These are phyloP conservation scores for Cryphonectria radicalis DNA, from an alignment of 2,329 filamentous ascomycete species.

Conservation along the genomic window DNA sequence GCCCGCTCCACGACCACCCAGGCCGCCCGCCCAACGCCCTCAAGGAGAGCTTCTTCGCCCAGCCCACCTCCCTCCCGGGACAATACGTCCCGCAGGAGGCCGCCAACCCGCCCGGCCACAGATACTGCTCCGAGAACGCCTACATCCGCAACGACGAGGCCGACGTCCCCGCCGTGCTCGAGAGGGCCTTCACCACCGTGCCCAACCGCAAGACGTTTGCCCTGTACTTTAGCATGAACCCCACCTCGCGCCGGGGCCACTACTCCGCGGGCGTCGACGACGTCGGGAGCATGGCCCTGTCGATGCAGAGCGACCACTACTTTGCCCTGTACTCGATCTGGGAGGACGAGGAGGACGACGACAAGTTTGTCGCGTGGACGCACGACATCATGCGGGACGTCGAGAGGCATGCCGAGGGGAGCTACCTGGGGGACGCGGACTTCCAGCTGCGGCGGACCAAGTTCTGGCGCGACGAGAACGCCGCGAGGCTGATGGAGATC, in stretches of 20 bases:
- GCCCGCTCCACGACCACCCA: slow-evolving; percentile 39
- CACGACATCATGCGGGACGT: slow-evolving; percentile 44
- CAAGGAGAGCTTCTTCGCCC: slow-evolving; percentile 41
- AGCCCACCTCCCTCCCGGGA: slow-evolving; percentile 44
- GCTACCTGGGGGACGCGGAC: slow-evolving; percentile 60
- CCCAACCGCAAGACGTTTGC: slow-evolving; percentile 50
- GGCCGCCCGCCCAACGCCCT: slow-evolving; percentile 44
- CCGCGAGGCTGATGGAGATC: slow-evolving; percentile 46
- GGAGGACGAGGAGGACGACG: slow-evolving; percentile 51
- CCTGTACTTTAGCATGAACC: slow-evolving; percentile 57
- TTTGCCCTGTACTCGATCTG: slow-evolving; percentile 58
- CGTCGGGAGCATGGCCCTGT: slow-evolving; percentile 51
- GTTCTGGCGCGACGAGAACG: slow-evolving; percentile 53
- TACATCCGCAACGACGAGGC: slow-evolving; percentile 51
- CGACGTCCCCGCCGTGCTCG: slow-evolving; percentile 49
- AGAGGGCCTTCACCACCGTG: slow-evolving; percentile 51
- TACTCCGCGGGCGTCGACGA: background rate
- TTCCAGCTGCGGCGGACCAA: slow-evolving; percentile 51
- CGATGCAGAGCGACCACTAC: slow-evolving; percentile 60
- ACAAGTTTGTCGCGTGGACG: slow-evolving; percentile 49
- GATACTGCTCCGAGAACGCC: slow-evolving; percentile 55
- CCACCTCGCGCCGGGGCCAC: slow-evolving; percentile 46
- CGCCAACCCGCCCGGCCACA: slow-evolving; percentile 53
- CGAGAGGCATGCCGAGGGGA: slow-evolving; percentile 48
- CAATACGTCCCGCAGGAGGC: slow-evolving; percentile 49